Evolutionary conservation across 352 stramenopile species (phyloP).

Genomic region (Phytopythium aichiense): DNA sequence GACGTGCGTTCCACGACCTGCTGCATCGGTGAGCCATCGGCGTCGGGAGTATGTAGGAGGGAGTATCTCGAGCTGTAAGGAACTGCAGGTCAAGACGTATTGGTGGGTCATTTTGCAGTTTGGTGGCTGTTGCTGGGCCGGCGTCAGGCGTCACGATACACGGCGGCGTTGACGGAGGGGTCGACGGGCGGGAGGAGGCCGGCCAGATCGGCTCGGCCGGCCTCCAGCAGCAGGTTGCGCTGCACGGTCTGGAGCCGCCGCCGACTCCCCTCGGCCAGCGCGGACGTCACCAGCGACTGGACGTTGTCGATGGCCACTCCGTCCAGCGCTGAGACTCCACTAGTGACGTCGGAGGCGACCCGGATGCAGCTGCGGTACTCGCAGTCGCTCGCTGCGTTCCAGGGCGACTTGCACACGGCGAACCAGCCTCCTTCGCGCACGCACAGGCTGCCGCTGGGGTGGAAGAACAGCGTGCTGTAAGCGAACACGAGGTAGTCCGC

Average conservation of each 20-base stretch:
- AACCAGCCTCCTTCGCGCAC: constrained; percentile 1
- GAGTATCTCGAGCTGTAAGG: too few relatives aligned
- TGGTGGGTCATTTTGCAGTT: too few relatives aligned
- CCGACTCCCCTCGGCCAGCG: background rate
- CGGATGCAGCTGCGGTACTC: background rate
- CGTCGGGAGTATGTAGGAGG: too few relatives aligned
- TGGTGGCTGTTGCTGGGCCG: background rate
- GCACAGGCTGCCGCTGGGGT: constrained; percentile 2
- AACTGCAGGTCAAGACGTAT: too few relatives aligned
- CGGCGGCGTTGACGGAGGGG: background rate
- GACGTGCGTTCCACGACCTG: constrained; percentile 22
- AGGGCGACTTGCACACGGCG: background rate
- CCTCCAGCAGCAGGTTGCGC: background rate
- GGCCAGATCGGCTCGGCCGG: background rate
- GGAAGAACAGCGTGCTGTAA: background rate
- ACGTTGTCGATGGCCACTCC: background rate
- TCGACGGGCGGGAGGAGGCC: background rate
- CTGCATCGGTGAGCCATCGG: background rate
- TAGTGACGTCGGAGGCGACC: background rate
- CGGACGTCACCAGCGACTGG: background rate
- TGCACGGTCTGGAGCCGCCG: background rate
- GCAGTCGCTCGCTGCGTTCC: background rate
- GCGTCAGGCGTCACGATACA: background rate
- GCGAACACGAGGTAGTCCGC: background rate
- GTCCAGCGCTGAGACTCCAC: background rate